A percentile compares a stretch with the other conserved stretches of the same genome.
phyloP scores from a whole-genome alignment of 2,329 filamentous ascomycete species.

The Nemania sp. region DNA sequence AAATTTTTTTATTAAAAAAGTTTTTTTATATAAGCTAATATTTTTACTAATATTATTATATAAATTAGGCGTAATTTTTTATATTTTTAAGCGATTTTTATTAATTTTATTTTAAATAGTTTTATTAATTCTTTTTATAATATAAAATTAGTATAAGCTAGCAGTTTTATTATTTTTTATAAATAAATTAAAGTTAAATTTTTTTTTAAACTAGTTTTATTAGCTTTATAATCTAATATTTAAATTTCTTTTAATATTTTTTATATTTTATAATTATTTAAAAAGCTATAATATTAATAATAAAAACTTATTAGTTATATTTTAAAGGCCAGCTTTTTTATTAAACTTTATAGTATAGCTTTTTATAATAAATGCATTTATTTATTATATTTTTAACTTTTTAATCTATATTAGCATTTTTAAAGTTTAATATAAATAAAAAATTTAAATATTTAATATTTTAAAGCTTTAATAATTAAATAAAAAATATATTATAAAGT shows the following conservation, averaged over 20 bases:
- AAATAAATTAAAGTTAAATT: neutral
- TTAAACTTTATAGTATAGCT: neutral
- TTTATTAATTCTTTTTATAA: neutral
- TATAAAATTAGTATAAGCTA: neutral
- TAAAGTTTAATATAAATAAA: neutral
- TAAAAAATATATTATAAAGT: neutral
- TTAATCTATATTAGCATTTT: neutral
- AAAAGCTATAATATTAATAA: neutral
- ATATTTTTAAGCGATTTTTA: no score
- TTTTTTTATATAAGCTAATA: neutral
- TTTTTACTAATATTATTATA: neutral
- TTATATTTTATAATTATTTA: neutral
- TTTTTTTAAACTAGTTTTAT: neutral
- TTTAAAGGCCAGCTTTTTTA: neutral
- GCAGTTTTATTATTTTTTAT: neutral
- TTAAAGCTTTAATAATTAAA: neutral
- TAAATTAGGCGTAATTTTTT: no score
- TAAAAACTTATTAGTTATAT: neutral
- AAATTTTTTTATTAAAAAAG: no score
- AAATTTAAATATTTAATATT: neutral
- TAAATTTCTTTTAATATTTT: neutral
- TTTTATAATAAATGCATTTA: neutral
- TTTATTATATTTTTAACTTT: neutral
- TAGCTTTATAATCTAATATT: neutral
- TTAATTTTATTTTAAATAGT: neutral